Evolutionary conservation across 192 early-diverging fungal genomes (phyloP), one percentile per base, ranked within the genome.

Genomic region (Diversispora eburnea): DNA sequence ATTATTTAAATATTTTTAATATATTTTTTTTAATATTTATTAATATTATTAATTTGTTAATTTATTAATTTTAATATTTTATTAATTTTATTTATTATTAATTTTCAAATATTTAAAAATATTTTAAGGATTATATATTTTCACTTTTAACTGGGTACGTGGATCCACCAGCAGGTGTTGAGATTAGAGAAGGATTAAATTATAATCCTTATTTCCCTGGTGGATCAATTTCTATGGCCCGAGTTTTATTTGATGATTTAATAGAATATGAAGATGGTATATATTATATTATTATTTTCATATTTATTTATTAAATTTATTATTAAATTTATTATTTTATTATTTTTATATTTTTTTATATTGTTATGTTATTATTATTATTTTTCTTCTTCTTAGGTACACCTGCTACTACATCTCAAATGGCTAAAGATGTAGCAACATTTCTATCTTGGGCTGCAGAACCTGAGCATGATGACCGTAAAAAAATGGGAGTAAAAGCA

Each of bases 161-260:
- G 74, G 95, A 97, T 73, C 88, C 97, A 52, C 97, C 97, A 60
- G 93, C 95, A 17, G 95, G 97, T 79, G 88, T 99, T 66, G 86
- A 89, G 69, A 78, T 99, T 60, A 91, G 95, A 81, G 94, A 96
- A 77, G 97, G 95, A 68, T 87, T 99, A 19, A 93, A 97, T 89
- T 99, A 95, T 88, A 99, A 99, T 89, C 93, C 94, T 52, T 99
- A 97, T 87, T 99, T 99, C 92, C 97, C 94, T 19, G 95, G 97
- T 58, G 95, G 95, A 76, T 92, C 95, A 64, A 99, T 99, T 81
- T 88, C 88, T 67, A 99, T 99, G 95, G 97, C 95, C 46, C 91
- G 93, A 75, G 84, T 91, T 67, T 81, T 99, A 61, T 99, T 90
- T 83, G 97, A 99, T 74, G 97, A 92, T 63, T 84, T 94, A 22